These are phyloP conservation scores for Tilletia indica DNA, from an alignment of 1,284 basidiomycete species.

Conservation along the genomic window DNA sequence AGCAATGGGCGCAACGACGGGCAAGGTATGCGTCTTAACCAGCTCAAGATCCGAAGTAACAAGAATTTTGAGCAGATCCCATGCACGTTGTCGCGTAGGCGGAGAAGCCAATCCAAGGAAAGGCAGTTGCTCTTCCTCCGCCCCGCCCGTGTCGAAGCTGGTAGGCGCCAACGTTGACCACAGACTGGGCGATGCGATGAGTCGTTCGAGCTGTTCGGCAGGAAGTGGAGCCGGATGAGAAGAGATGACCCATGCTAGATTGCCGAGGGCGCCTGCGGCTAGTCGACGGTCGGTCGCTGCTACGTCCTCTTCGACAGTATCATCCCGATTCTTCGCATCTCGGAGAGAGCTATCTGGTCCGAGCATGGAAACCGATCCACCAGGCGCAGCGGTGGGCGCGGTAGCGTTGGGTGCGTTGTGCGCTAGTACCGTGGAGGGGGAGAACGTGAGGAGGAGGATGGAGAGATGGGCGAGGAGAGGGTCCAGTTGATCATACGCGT, in stretches of 20 bases:
- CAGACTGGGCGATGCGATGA: conserved; percentile 1
- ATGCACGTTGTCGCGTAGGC: conserved; percentile 5
- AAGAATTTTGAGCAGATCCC: conserved; percentile 27
- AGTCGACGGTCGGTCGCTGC: conserved; percentile 48
- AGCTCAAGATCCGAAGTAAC: conserved; percentile 18
- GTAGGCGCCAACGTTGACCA: conserved; percentile 4
- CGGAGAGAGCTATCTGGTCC: conserved; percentile 17
- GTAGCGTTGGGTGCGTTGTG: conserved; percentile 15
- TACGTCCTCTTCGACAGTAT: conserved; percentile 49
- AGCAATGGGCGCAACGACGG: conserved; percentile 9
- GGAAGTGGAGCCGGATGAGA: conserved; percentile 1
- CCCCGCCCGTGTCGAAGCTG: conserved; percentile 4
- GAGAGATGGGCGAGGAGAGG: conserved; percentile 31
- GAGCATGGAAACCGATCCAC: neutral
- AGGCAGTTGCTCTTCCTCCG: neutral
- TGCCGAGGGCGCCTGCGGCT: conserved; percentile 45
- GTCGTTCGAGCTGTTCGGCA: conserved; percentile 3
- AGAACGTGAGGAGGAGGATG: conserved; percentile 32
- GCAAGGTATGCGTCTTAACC: neutral
- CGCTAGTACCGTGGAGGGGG: conserved; percentile 36
- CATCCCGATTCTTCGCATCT: conserved; percentile 54
- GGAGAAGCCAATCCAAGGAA: conserved; percentile 7
- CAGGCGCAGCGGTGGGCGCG: neutral
- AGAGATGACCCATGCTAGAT: conserved; percentile 31
- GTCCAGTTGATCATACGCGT: conserved; percentile 31